Percentiles rank a stretch among this genome's conserved stretches.
phyloP scores from a whole-genome alignment of 2,329 filamentous ascomycete species.

The Cladosporium sp. region DNA sequence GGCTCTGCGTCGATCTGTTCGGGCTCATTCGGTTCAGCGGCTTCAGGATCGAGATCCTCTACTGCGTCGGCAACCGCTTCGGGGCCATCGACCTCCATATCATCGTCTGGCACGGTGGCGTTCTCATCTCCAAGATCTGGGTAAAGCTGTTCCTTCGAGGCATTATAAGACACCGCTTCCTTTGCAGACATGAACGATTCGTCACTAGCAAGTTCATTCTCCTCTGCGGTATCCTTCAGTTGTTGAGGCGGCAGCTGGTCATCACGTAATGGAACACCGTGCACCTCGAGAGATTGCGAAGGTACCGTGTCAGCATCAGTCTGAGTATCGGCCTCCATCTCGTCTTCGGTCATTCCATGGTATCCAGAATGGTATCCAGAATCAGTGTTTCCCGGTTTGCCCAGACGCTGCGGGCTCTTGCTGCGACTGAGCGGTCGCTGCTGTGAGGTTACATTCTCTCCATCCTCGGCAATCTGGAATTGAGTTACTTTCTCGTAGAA shows the following conservation, averaged over 20 bases:
- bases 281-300: conserved; percentile 8
- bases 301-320: conserved; percentile 7
- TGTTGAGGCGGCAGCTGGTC: conserved; percentile 29
- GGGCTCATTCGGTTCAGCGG: conserved; percentile 35
- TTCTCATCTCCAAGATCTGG: conserved; percentile 32
- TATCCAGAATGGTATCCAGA: conserved; percentile 69
- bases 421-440: conserved; percentile 25
- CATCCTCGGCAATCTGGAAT: conserved; percentile 58
- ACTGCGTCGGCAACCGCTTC: conserved; percentile 28
- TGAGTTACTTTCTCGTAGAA: conserved; percentile 53
- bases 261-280: conserved; percentile 22
- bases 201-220: conserved; percentile 28
- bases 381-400: conserved; percentile 45
- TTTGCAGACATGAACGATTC: conserved; percentile 49
- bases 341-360: conserved; percentile 60
- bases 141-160: conserved; percentile 15
- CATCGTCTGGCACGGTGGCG: conserved; percentile 17
- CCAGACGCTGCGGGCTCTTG: conserved; percentile 31
- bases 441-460: conserved; percentile 31
- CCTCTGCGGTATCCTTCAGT: conserved; percentile 20
- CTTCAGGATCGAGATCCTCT: conserved; percentile 35
- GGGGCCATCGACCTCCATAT: conserved; percentile 23
- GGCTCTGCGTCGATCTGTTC: conserved; percentile 21
- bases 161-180: conserved; percentile 35
- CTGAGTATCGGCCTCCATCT: conserved; percentile 38